Percentiles rank a stretch among this genome's conserved stretches.
These are phyloP conservation scores for Diplodia sapinea DNA, from an alignment of 2,329 filamentous ascomycete species.

Conservation along the genomic window DNA sequence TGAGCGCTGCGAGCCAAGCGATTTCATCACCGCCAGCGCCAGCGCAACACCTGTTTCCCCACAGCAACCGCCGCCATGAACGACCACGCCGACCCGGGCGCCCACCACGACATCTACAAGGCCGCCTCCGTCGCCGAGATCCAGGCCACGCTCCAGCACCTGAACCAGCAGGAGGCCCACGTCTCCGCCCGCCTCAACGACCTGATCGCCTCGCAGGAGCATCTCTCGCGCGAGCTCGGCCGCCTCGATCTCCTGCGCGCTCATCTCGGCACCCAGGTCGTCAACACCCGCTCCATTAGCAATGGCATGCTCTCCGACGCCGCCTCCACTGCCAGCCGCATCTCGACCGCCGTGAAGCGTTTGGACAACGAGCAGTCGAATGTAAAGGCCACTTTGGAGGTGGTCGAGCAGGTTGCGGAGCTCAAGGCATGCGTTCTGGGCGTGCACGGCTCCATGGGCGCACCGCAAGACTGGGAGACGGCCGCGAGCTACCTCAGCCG, in stretches of 20 bases:
- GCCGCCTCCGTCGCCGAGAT: constrained; percentile 80
- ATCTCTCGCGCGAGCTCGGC: constrained; percentile 83
- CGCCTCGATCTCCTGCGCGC: constrained; percentile 89
- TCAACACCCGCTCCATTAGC: constrained; percentile 81
- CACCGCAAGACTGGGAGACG: constrained; percentile 97
- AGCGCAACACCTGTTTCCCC: constrained; percentile 24
- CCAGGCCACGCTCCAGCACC: constrained; percentile 73
- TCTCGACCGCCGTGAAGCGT: constrained; percentile 84
- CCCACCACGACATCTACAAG: constrained; percentile 57
- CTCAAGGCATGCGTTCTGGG: constrained; percentile 96
- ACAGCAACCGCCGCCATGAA: constrained; percentile 28
- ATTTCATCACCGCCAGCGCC: constrained; percentile 11
- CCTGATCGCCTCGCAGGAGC: constrained; percentile 81
- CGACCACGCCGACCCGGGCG: constrained; percentile 15
- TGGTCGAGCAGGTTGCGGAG: constrained; percentile 95
- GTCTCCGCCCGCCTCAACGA: constrained; percentile 77
- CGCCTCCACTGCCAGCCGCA: constrained; percentile 80
- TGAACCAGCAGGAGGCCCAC: constrained; percentile 76
- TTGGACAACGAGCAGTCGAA: constrained; percentile 90
- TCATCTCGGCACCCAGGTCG: constrained; percentile 83
- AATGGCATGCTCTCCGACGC: constrained; percentile 90
- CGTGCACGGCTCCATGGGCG: constrained; percentile 94
- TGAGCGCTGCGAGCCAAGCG: neutral
- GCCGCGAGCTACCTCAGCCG: constrained; percentile 88
- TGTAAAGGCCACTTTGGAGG: constrained; percentile 85